phyloP scores from a whole-genome alignment of 768 basidiomycete genomes.

The Chalciporus pseudorubinellus region DNA sequence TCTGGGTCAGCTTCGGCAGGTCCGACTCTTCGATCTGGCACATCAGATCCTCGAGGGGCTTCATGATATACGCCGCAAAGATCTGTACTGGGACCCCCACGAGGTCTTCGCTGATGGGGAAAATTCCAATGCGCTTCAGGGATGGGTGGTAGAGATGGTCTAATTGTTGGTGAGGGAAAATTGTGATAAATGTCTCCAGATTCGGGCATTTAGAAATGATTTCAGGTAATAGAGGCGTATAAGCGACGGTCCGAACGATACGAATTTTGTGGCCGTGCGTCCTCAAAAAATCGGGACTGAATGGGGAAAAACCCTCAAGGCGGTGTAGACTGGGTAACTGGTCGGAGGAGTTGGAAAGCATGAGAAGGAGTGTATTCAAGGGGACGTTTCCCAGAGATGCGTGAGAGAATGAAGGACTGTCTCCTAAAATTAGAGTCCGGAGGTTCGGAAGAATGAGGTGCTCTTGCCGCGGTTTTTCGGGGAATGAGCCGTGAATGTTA shows the following conservation, averaged over 20 bases:
- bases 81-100: constrained; percentile 37
- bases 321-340: constrained; percentile 41
- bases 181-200: constrained; percentile 41
- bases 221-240: constrained; percentile 34
- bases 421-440: constrained; percentile 41
- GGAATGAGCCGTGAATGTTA: constrained; percentile 37
- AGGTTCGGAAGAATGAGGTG: constrained; percentile 36
- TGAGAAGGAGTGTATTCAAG: constrained; percentile 41
- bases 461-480: constrained; percentile 20
- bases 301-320: constrained; percentile 44
- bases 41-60: constrained; percentile 40
- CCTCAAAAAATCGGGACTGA: constrained; percentile 39
- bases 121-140: constrained; percentile 42
- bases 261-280: constrained; percentile 43
- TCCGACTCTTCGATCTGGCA: constrained; percentile 36
- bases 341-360: constrained; percentile 31
- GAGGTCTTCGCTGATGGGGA: constrained; percentile 39
- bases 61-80: constrained; percentile 40
- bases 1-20: constrained; percentile 34
- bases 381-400: constrained; percentile 34
- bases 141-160: constrained; percentile 39
- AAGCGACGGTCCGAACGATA: constrained; percentile 37
- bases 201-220: constrained; percentile 40
- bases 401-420: constrained; percentile 32
- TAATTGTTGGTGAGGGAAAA: constrained; percentile 34